Evolutionary conservation across 805 yeast species (phyloP), one percentile per base, ranked within the genome.

Genomic region (Myxozyma monticola): DNA sequence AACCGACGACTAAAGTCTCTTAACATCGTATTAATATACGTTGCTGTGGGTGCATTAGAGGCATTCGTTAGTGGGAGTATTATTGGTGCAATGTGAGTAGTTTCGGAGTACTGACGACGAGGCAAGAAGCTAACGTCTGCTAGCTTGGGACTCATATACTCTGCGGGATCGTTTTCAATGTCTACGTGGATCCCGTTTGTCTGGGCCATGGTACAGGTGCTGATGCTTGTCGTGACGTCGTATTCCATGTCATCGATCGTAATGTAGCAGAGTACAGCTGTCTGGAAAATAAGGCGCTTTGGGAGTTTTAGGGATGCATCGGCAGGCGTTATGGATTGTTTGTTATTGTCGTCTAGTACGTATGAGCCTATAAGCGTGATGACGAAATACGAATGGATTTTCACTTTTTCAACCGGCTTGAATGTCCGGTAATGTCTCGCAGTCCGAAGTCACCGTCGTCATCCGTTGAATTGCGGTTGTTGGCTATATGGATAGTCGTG

Each of bases 111-210:
- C 18, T 20, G 26, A 14, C 47, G 39, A 33, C 21, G n/a, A 31
- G 26, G 14, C 12, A 14, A 9, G 9, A 14, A 8, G 14, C 42
- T 39, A 15, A 39, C 31, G 4, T 18, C 35, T 20, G 8, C n/a
- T 43, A 37, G 47, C 41, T 48, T 60, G n/a, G 40, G 54, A 18
- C 38, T 54, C 24, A 47, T 56, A 31, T 60, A 37, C 20, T 40
- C n/a, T 42, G 49, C 53, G 35, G 37, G 96, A 0, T 75, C 84
- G 21, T 80, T 91, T 61, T 78, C 85, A 20, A 87, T 93, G 95
- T 84, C 95, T 10, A 87, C 97, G 0, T 91, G 99, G 99, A 80
- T 91, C 6, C 98, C 99, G 0, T 76, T 91, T 58, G 77, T 85
- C 48, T 87, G 90, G 80, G 95, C 82, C 0, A 67, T 85, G 1